Percentiles rank a stretch among this genome's conserved stretches.
These are phyloP conservation scores for Cladosporium colombiae DNA, from an alignment of 2,329 filamentous ascomycete genomes.

Conservation along the genomic window DNA sequence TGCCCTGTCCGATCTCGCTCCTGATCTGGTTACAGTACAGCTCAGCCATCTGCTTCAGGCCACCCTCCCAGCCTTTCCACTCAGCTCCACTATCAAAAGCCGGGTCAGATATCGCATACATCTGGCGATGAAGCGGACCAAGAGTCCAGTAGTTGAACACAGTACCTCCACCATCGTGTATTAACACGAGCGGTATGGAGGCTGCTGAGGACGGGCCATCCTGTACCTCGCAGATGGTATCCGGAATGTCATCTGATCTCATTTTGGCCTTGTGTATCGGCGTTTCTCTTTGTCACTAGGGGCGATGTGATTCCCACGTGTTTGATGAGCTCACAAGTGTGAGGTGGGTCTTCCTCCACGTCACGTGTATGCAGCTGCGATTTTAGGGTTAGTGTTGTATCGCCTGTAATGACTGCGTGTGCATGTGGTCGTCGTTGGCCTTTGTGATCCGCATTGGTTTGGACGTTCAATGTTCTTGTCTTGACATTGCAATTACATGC, in stretches of 20 bases:
- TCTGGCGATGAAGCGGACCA: neutral
- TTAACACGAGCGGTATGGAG: neutral
- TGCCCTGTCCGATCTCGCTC: neutral
- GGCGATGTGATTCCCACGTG: neutral
- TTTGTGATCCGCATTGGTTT: neutral
- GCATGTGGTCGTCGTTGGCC: neutral
- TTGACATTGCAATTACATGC: neutral
- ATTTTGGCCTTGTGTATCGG: neutral
- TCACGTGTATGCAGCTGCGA: neutral
- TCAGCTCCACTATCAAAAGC: neutral
- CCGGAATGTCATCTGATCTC: neutral
- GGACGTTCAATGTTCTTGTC: neutral
- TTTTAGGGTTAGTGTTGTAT: neutral
- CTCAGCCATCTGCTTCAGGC: neutral
- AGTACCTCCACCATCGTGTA: neutral
- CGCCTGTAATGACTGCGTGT: too few relatives aligned
- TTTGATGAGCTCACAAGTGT: neutral
- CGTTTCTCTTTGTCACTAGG: neutral
- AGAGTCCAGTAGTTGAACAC: conserved; percentile 4
- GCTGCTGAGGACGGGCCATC: neutral
- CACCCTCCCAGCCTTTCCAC: neutral
- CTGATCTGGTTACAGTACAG: neutral
- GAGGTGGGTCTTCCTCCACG: neutral
- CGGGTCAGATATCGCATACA: neutral
- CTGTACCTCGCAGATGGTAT: neutral